These are phyloP conservation scores for Rhodotorula taiwanensis DNA, from an alignment of 768 basidiomycete species.

Conservation along the genomic window DNA sequence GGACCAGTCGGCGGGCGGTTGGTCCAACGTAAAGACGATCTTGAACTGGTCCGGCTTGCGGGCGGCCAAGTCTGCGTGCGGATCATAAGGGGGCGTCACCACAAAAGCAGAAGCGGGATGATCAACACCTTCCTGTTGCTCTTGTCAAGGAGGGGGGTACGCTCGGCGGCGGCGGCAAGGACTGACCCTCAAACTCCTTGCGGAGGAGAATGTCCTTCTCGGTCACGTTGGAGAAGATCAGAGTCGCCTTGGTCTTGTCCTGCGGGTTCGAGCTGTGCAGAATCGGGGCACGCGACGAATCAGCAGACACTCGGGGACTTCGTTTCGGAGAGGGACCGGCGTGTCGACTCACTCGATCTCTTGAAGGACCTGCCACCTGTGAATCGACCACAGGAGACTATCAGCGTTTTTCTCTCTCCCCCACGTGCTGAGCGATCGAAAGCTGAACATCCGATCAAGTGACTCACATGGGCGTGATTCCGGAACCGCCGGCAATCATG, in stretches of 20 bases:
- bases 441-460: conserved; percentile 17
- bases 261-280: conserved; percentile 49
- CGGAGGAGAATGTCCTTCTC: conserved; percentile 84
- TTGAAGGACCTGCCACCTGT: conserved; percentile 20
- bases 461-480: conserved; percentile 61
- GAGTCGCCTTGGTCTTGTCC: conserved; percentile 91
- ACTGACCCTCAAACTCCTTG: conserved; percentile 57
- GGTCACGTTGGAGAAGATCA: conserved; percentile 83
- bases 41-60: conserved; percentile 55
- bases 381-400: background rate
- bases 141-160: no score
- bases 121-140: no score
- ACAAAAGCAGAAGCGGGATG: no score
- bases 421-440: background rate
- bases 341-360: background rate
- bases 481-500: conserved; percentile 86
- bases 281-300: background rate
- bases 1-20: conserved; percentile 61
- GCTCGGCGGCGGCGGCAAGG: no score
- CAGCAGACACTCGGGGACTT: background rate
- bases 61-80: conserved; percentile 44
- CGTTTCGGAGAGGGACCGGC: no score
- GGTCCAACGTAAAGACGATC: conserved; percentile 79
- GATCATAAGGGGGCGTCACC: background rate
- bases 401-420: background rate